Percentiles rank a stretch among this genome's conserved stretches.
These are phyloP conservation scores for Thymus mandschuricus DNA, from an alignment of 257 asterid genomes.

Conservation along the genomic window DNA sequence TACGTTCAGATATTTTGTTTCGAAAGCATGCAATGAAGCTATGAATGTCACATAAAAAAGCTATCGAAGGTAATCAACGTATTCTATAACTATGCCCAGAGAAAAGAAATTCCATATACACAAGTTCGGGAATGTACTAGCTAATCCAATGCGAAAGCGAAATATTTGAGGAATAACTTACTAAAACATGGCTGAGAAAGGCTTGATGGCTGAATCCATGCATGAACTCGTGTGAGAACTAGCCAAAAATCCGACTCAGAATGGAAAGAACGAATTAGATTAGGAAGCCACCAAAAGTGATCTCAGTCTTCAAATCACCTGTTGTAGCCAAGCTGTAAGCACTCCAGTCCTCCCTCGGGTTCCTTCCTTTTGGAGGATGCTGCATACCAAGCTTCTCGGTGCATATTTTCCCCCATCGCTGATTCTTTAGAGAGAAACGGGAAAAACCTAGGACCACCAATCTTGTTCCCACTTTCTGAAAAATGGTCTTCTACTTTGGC, in stretches of 20 bases:
- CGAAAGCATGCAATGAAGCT: constrained; percentile 13
- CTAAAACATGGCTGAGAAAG: constrained; percentile 27
- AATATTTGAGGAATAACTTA: constrained; percentile 8
- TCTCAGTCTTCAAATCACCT: constrained; percentile 36
- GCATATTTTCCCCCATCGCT: constrained; percentile 35
- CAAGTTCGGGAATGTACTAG: constrained; percentile 27
- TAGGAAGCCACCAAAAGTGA: constrained; percentile 26
- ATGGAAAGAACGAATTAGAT: constrained; percentile 35
- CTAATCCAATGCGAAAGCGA: constrained; percentile 19
- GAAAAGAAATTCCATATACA: constrained; percentile 22
- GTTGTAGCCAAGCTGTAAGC: constrained; percentile 46
- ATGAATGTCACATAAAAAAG: constrained; percentile 6
- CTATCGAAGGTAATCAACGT: constrained; percentile 10
- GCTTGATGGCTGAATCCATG: constrained; percentile 21
- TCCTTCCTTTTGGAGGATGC: constrained; percentile 56
- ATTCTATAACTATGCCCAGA: constrained; percentile 28
- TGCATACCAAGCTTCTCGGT: constrained; percentile 42
- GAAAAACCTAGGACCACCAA: constrained; percentile 33
- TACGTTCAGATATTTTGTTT: background rate
- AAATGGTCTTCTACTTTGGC: constrained; percentile 31
- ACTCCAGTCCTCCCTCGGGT: constrained; percentile 53
- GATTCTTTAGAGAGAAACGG: constrained; percentile 37
- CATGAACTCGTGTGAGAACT: constrained; percentile 21
- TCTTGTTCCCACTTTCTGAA: constrained; percentile 35
- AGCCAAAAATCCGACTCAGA: constrained; percentile 21